A percentile compares a stretch with the other conserved stretches of the same genome.
Evolutionary conservation across 129 eudicot species (phyloP).

Genomic region (Chrysanthemum makinoi): DNA sequence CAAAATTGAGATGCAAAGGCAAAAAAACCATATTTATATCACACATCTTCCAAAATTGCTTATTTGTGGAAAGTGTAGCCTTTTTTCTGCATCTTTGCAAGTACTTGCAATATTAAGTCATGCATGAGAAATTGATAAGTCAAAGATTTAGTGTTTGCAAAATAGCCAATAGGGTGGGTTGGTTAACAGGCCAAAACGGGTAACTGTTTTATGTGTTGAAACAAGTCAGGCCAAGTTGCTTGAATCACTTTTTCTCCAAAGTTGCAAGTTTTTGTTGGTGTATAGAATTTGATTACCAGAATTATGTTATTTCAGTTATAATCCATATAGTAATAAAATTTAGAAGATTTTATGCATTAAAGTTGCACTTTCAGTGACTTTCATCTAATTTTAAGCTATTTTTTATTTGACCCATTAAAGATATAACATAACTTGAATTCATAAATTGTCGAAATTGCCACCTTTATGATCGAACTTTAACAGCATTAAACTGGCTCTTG

Average conservation of each 20-base stretch:
- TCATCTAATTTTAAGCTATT: not conserved
- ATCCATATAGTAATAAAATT: not conserved
- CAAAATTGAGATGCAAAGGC: not conserved
- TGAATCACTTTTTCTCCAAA: too few species aligned
- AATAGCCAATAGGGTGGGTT: not conserved
- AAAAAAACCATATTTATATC: not conserved
- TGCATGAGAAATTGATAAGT: not conserved
- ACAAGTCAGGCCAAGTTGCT: not conserved
- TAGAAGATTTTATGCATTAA: not conserved
- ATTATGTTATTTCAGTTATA: not conserved
- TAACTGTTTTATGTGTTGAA: not conserved
- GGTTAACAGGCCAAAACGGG: not conserved
- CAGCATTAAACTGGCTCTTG: not conserved
- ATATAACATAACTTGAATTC: not conserved
- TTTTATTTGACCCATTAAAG: not conserved
- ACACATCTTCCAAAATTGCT: not conserved
- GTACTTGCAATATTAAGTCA: not conserved
- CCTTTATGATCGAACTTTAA: not conserved
- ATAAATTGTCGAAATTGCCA: not conserved
- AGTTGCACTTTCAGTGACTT: not conserved
- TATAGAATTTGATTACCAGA: not conserved
- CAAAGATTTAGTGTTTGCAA: not conserved
- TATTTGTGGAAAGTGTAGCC: not conserved
- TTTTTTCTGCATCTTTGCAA: conserved; percentile 3
- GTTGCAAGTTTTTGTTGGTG: too few species aligned